Evolutionary conservation across 2,329 filamentous ascomycete genomes (phyloP), one percentile per base, ranked within the genome.

Genomic region (Nectriaceae sp.): DNA sequence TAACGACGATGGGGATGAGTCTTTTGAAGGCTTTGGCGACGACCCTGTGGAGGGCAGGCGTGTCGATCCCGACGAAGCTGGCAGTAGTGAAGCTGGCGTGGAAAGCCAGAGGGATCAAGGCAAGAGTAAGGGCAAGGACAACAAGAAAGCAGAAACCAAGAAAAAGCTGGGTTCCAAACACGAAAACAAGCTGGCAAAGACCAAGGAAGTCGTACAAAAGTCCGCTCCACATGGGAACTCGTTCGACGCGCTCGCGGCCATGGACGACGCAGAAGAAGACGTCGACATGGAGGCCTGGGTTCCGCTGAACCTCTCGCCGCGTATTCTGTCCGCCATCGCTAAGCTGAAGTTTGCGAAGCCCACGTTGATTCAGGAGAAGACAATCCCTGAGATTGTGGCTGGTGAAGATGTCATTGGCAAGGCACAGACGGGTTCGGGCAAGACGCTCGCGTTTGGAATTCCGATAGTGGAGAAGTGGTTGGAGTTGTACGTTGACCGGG

Each of bases 331-430:
- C 2, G 83, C 90, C 15, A 74, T 99, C 24, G 86, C 90, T 2
- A 88, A 85, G 57, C 75, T 97, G 52, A 88, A 87, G 49, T 97
- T 97, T 65, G 66, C 79, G 4, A 85, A 83, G 49, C 94, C 94
- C 1, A 97, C 92, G 0, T 71, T 80, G 1, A 96, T 99, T 49
- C 94, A 99, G 67, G 72, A 77, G 18, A 78, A 83, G 26, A 78
- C 89, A 1, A 96, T 99, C 59, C 92, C 94, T 0, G 81, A 89
- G 44, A 89, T 97, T 39, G 67, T 93, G 18, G 82, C 83, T 5
- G 93, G 93, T 0, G 88, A 89, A 65, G 93, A 99, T 69, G 87
- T 97, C 15, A 88, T 99, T 55, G 94, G 94, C 36, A 99, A 99
- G 72, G 94, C 94, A 2, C 88, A 93, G 11, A 99, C 94, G 0